phyloP scores from a whole-genome alignment of 192 early-diverging fungal genomes.

The Geosiphon pyriformis region DNA sequence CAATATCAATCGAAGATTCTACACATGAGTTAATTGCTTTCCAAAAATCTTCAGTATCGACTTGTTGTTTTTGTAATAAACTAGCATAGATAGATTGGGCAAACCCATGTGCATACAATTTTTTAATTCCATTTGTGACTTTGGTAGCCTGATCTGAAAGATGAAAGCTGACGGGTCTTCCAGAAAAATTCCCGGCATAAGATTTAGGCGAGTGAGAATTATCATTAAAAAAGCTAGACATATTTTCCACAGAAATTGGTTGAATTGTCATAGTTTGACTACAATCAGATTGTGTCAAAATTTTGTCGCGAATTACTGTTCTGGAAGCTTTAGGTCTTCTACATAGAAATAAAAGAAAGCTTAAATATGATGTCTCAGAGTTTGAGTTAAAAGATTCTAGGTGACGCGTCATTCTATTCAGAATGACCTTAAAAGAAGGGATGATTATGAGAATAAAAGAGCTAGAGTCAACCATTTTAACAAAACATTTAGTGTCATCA shows the following conservation, averaged over 20 bases:
- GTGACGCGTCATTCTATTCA: conserved; percentile 28
- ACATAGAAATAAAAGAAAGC: conserved; percentile 47
- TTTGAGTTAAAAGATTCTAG: neutral
- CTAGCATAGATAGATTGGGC: conserved; percentile 48
- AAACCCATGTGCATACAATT: conserved; percentile 48
- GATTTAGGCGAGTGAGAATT: neutral
- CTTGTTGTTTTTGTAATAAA: conserved; percentile 43
- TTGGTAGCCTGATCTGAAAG: conserved; percentile 6
- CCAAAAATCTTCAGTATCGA: conserved; percentile 41
- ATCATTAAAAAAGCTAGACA: neutral
- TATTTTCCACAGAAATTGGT: neutral
- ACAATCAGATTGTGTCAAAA: no score
- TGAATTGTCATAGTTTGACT: neutral
- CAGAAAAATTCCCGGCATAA: neutral
- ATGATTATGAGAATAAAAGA: conserved; percentile 45
- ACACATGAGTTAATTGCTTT: conserved; percentile 44
- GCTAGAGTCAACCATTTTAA: conserved; percentile 44
- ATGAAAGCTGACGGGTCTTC: neutral
- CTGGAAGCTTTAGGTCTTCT: conserved; percentile 41
- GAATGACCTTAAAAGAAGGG: conserved; percentile 34
- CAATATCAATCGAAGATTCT: conserved; percentile 46
- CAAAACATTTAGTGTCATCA: conserved; percentile 49
- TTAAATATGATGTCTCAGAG: conserved; percentile 23
- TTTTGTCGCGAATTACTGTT: no score
- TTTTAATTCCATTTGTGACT: conserved; percentile 36